Conservation (phyloP, 768 basidiomycete species). For the Candolleomyces efflorescens region DNA sequence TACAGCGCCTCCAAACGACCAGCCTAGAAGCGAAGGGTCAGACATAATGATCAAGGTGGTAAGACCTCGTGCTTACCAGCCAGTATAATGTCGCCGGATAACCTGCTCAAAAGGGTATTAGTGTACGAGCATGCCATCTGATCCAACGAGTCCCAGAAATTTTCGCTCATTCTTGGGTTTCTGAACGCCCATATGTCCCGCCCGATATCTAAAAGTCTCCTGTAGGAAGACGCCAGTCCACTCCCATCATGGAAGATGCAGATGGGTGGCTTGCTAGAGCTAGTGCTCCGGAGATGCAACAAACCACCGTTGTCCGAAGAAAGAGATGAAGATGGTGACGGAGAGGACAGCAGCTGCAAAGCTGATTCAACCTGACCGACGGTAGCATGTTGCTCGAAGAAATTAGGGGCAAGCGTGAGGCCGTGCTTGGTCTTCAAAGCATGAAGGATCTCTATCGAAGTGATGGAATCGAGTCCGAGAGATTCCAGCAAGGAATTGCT, state of each 20-base stretch:
- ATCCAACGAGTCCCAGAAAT: slow-evolving; percentile 43
- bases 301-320: background rate
- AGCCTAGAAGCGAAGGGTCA: slow-evolving; percentile 40
- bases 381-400: background rate
- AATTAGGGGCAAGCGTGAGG: background rate
- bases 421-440: slow-evolving; percentile 22
- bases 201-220: slow-evolving; percentile 40
- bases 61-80: slow-evolving; percentile 43
- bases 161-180: slow-evolving; percentile 40
- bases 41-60: background rate
- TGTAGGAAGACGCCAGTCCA: slow-evolving; percentile 51
- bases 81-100: slow-evolving; percentile 40
- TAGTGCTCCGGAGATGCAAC: background rate
- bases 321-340: background rate
- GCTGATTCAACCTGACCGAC: background rate
- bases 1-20: slow-evolving; percentile 76
- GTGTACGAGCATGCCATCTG: slow-evolving; percentile 55
- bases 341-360: background rate
- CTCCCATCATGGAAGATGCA: slow-evolving; percentile 75
- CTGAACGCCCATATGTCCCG: slow-evolving; percentile 59
- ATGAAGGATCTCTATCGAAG: slow-evolving; percentile 57
- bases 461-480: slow-evolving; percentile 62
- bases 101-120: slow-evolving; percentile 30
- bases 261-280: slow-evolving; percentile 31
- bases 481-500: slow-evolving; percentile 45